phyloP scores from a whole-genome alignment of 2,329 filamentous ascomycete genomes.

The Cryphonectria japonica region DNA sequence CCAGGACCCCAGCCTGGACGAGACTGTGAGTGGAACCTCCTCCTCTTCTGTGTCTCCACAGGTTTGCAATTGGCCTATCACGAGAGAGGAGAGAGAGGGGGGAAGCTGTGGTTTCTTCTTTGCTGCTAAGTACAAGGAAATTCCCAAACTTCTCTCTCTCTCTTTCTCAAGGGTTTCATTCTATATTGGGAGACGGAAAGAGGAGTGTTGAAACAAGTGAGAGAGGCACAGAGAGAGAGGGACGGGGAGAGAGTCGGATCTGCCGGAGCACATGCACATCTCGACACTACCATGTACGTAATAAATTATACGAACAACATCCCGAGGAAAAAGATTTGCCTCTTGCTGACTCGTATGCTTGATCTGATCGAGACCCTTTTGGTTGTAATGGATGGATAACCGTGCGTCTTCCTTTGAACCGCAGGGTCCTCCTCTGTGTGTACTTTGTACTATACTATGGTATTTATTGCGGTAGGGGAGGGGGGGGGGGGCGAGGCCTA shows the following conservation, averaged over 20 bases:
- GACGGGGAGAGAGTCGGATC: background rate
- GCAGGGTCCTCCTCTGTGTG: too few relatives aligned
- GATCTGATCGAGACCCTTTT: background rate
- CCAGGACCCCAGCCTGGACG: background rate
- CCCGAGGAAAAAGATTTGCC: background rate
- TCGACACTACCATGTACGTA: background rate
- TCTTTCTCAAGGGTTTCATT: too few relatives aligned
- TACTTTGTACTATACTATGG: too few relatives aligned
- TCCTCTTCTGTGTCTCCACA: background rate
- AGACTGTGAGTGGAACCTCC: background rate
- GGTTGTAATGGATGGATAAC: too few relatives aligned
- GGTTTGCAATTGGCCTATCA: background rate
- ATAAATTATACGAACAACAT: background rate
- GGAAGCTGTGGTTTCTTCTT: background rate
- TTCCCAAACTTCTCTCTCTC: too few relatives aligned
- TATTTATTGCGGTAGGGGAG: too few relatives aligned
- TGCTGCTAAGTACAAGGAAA: background rate
- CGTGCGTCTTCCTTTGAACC: too few relatives aligned
- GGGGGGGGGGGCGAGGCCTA: background rate
- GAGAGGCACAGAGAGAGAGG: background rate
- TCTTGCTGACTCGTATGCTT: background rate
- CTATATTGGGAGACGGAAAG: background rate
- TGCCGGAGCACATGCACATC: background rate
- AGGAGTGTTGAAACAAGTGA: background rate
- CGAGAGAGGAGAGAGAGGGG: background rate